Conservation (phyloP, 1,284 basidiomycete species). For the Gymnopus androsaceus region DNA sequence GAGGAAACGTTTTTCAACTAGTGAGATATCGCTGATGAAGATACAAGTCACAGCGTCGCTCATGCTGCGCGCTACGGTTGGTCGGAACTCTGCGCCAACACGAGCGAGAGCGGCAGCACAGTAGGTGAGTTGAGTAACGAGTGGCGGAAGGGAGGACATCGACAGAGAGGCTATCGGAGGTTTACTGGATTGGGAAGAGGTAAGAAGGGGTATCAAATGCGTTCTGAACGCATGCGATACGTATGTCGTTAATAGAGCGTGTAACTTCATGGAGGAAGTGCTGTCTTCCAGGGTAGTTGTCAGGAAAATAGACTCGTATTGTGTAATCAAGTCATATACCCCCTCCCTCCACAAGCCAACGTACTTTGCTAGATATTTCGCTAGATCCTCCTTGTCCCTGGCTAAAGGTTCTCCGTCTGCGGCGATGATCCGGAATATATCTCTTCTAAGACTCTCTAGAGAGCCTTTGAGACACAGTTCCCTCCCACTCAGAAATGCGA, state of each 20-base stretch:
- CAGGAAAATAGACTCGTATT: conserved; percentile 89
- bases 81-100: conserved; percentile 86
- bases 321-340: conserved; percentile 88
- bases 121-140: conserved; percentile 89
- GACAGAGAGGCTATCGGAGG: conserved; percentile 49
- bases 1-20: conserved; percentile 23
- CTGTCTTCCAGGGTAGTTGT: conserved; percentile 14
- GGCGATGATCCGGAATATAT: conserved; percentile 30
- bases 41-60: conserved; percentile 54
- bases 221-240: conserved; percentile 50
- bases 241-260: conserved; percentile 56
- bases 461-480: conserved; percentile 41
- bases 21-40: conserved; percentile 43
- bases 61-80: conserved; percentile 65
- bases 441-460: conserved; percentile 39
- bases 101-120: conserved; percentile 89
- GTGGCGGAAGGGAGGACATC: conserved; percentile 69
- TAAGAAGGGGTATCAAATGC: conserved; percentile 66
- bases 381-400: conserved; percentile 67
- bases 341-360: conserved; percentile 92
- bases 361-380: conserved; percentile 78
- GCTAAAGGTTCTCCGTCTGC: conserved; percentile 42
- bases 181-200: conserved; percentile 37
- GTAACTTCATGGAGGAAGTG: conserved; percentile 27
- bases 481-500: conserved; percentile 45